Conservation (phyloP, 345 rosid species). For the Rhodomyrtus tomentosa region DNA sequence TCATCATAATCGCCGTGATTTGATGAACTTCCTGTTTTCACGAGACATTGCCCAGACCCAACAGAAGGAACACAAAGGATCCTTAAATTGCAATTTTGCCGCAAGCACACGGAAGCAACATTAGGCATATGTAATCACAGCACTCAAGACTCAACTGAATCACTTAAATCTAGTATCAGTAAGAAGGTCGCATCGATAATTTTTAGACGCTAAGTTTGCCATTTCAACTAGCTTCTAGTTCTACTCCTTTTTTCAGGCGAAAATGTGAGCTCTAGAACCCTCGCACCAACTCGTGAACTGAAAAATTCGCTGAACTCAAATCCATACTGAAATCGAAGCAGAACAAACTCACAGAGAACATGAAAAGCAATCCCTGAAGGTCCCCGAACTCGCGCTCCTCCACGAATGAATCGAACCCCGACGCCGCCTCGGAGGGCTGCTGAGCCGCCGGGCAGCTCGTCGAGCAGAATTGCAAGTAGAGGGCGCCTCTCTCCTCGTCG, state of each 20-base stretch:
- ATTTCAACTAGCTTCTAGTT: background rate
- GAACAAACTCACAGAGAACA: constrained; percentile 67
- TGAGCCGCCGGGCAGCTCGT: constrained; percentile 34
- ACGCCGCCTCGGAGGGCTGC: constrained; percentile 9
- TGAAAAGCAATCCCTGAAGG: constrained; percentile 76
- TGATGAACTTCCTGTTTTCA: background rate
- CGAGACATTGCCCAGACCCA: background rate
- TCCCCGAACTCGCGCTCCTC: constrained; percentile 67
- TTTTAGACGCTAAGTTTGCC: background rate
- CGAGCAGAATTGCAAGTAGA: constrained; percentile 56
- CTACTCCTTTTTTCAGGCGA: background rate
- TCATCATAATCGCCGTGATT: background rate
- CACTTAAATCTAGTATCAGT: background rate
- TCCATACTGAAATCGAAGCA: background rate
- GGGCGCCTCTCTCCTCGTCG: constrained; percentile 51
- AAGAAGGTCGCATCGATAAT: background rate
- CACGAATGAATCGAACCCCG: constrained; percentile 33
- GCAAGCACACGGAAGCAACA: background rate
- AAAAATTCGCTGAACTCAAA: background rate
- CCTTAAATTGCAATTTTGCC: background rate
- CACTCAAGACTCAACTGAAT: background rate
- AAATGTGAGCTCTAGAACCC: background rate
- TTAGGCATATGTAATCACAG: background rate
- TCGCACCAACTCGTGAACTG: background rate
- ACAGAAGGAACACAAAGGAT: background rate